Evolutionary conservation across 1,284 basidiomycete genomes (phyloP).

Genomic region (Fomitopsis pinicola): DNA sequence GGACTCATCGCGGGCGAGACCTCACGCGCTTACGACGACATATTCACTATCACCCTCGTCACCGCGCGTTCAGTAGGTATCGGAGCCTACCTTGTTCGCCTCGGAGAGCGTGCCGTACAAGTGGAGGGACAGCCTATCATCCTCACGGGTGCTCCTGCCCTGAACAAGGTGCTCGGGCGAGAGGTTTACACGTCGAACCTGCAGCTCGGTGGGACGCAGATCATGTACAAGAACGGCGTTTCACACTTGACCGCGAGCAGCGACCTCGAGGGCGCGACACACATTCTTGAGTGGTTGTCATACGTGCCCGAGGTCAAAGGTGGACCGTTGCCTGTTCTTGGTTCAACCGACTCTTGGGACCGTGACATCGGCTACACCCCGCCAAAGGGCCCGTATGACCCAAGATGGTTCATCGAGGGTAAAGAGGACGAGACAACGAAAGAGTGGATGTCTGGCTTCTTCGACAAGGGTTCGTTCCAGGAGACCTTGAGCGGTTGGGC

Average conservation of each 20-base stretch:
- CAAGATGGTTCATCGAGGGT: constrained; percentile 96
- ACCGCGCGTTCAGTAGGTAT: constrained; percentile 99
- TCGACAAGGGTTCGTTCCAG: constrained; percentile 96
- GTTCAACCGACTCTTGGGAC: constrained; percentile 82
- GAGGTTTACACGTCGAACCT: constrained; percentile 99
- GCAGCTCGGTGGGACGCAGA: constrained; percentile 97
- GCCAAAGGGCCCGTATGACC: constrained; percentile 95
- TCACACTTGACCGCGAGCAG: constrained; percentile 94
- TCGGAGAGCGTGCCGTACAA: constrained; percentile 97
- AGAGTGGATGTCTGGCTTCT: constrained; percentile 86
- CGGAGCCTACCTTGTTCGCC: constrained; percentile 97
- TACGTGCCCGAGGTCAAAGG: constrained; percentile 86
- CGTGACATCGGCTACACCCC: constrained; percentile 89
- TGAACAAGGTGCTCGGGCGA: constrained; percentile 99
- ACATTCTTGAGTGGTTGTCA: constrained; percentile 94
- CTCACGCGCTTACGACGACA: constrained; percentile 96
- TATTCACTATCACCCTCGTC: constrained; percentile 99
- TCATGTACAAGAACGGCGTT: constrained; percentile 99
- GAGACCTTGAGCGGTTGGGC: constrained; percentile 97
- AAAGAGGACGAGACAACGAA: constrained; percentile 80
- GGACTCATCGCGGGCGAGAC: constrained; percentile 99
- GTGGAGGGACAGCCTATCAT: constrained; percentile 99
- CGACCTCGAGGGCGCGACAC: constrained; percentile 91
- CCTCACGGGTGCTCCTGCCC: constrained; percentile 92
- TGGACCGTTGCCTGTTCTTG: constrained; percentile 72